phyloP scores from a whole-genome alignment of 169 alveolate genomes.

The Plasmodium yoelii region DNA sequence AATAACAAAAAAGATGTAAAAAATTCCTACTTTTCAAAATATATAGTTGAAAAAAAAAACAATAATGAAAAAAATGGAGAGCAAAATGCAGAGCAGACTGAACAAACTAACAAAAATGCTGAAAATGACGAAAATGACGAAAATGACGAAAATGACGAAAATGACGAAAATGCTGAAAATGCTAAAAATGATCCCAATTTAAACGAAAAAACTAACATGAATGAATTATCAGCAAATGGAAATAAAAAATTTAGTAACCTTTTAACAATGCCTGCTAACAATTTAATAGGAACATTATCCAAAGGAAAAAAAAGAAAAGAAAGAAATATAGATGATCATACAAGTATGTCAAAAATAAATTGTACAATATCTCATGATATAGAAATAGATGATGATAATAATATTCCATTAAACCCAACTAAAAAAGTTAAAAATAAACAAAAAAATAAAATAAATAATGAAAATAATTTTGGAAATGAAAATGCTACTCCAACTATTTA shows the following conservation, averaged over 20 bases:
- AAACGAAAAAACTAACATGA: neutral
- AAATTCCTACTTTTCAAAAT: constrained; percentile 8
- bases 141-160: no score
- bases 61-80: neutral
- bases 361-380: constrained; percentile 46
- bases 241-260: neutral
- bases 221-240: neutral
- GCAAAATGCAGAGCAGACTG: no score
- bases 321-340: constrained; percentile 6
- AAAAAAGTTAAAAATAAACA: constrained; percentile 76
- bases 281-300: neutral
- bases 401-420: constrained; percentile 82
- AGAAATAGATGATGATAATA: constrained; percentile 74
- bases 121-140: no score
- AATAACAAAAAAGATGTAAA: constrained; percentile 9
- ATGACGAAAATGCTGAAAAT: no score
- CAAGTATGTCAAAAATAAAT: constrained; percentile 28
- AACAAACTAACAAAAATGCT: no score
- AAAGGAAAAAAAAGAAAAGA: constrained; percentile 53
- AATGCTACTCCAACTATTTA: neutral
- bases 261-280: neutral
- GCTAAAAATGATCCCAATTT: neutral
- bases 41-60: constrained; percentile 4
- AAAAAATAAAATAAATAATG: neutral
- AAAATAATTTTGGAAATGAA: neutral